phyloP scores from a whole-genome alignment of 768 basidiomycete species.

The Lepiota venenata region DNA sequence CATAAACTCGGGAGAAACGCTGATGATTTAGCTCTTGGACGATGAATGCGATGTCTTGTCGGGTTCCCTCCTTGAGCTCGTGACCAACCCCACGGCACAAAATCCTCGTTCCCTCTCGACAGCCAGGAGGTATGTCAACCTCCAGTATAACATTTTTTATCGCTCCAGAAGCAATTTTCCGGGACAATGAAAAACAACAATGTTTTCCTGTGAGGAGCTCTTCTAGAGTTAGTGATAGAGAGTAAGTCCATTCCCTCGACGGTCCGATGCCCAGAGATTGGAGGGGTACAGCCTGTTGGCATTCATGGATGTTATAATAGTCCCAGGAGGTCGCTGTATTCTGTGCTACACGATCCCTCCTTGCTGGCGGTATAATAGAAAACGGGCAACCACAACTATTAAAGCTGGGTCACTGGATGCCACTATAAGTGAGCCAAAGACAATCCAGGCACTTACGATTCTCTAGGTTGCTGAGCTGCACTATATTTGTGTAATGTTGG shows the following conservation, averaged over 20 bases:
- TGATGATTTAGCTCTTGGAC: slow-evolving; percentile 58
- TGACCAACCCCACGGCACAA: slow-evolving; percentile 64
- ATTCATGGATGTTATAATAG: neutral
- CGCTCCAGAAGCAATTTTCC: slow-evolving; percentile 45
- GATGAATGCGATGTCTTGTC: slow-evolving; percentile 67
- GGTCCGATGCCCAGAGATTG: slow-evolving; percentile 36
- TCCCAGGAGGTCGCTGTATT: slow-evolving; percentile 2
- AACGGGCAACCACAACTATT: slow-evolving; percentile 4
- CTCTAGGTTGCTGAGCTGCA: neutral
- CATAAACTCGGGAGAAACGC: slow-evolving; percentile 51
- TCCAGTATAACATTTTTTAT: slow-evolving; percentile 55
- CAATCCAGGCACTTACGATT: slow-evolving; percentile 4
- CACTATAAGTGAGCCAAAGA: no score
- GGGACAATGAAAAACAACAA: slow-evolving; percentile 58
- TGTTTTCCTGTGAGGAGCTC: slow-evolving; percentile 56
- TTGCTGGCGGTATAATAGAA: slow-evolving; percentile 4
- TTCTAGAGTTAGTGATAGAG: slow-evolving; percentile 56
- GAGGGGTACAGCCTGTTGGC: slow-evolving; percentile 26
- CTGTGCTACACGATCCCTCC: neutral
- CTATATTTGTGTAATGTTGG: neutral
- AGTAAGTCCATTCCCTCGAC: slow-evolving; percentile 66
- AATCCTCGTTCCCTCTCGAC: slow-evolving; percentile 56
- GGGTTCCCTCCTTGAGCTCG: slow-evolving; percentile 50
- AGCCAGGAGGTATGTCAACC: slow-evolving; percentile 59
- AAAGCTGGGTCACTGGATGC: no score